Evolutionary conservation across 129 eudicot species (phyloP), one percentile per base, ranked within the genome.

Genomic region (Pittosporum tobira): DNA sequence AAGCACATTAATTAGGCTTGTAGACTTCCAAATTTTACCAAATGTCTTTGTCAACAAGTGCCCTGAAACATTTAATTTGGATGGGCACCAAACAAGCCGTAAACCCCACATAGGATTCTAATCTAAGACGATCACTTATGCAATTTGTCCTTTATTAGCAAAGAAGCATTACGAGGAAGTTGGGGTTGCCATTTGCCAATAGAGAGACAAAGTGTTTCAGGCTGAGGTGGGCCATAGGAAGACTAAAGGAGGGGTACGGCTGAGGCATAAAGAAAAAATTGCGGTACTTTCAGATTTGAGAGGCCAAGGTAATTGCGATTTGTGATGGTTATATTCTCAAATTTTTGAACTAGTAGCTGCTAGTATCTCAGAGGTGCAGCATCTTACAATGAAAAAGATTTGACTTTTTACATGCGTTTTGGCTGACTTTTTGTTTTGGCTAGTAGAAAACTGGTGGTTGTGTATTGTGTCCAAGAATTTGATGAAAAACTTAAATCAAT

Each of bases 71-170:
- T 47, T 46, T 21, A 61, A 46, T 45, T 19, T 61, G 51, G 36
- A 51, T 26, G 30, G 42, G 62, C 58, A 65, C 61, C 61, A 52
- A 38, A 36, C 61, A 65, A 18, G 46, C 43, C 57, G 5, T 36
- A 19, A 64, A 31, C 69, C 69, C 67, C 67, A 48, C 67, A 62
- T 62, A 62, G 67, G 67, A 62, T 62, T 62, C 36, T 47, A 21
- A 22, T 57, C 48, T 31, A 14, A 44, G 57, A 66, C 63, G 31
- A 20, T 66, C 64, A 34, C 64, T 30, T 44, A 22, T 45, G 71
- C 29, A n/a, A 7, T 65, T 47, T 69, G 62, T 64, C 66, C 55
- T 51, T 57, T 43, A 24, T 36, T 11, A 46, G 19, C 28, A 24
- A 19, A 45, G 37, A 25, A 56, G 59, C 55, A 34, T 58, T 58